Percentiles rank a stretch among this genome's conserved stretches.
Conservation (phyloP, 108 stramenopile genomes). For the Cyclotella atomus region DNA sequence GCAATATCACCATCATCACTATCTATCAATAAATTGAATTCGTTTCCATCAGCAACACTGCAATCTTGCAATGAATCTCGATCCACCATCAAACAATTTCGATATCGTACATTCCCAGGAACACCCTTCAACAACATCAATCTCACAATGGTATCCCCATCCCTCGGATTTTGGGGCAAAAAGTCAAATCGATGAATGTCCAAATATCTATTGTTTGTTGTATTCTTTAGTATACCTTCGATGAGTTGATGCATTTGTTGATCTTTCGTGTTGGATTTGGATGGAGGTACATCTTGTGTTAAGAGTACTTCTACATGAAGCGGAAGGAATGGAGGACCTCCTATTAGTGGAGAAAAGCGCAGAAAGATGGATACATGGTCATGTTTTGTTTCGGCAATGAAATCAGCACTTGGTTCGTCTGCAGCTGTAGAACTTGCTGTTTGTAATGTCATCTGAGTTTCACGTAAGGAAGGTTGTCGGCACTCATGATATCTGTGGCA, state of each 20-base stretch:
- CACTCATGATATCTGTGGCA: no score
- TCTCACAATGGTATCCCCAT: constrained; percentile 24
- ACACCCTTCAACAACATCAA: constrained; percentile 30
- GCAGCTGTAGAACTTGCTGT: no score
- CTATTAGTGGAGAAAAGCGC: constrained; percentile 51
- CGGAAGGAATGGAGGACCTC: constrained; percentile 40
- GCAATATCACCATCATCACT: no score
- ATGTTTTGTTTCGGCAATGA: no score
- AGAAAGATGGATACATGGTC: no score
- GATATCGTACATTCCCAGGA: constrained; percentile 31
- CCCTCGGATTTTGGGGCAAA: constrained; percentile 33
- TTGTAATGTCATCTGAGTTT: no score
- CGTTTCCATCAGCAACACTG: no score
- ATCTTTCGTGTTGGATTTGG: no score
- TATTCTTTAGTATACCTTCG: constrained; percentile 1
- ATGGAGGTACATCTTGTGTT: not conserved
- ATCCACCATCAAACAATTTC: not conserved
- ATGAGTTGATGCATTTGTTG: constrained; percentile 1
- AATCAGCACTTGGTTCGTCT: no score
- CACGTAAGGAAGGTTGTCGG: no score
- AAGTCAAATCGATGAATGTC: constrained; percentile 45
- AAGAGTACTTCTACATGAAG: constrained; percentile 54
- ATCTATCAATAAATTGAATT: no score
- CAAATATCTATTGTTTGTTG: not conserved
- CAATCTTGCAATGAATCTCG: no score